Base-by-base conservation (phyloP, 176 grass and related monocot species). In the Poa annua region DNA sequence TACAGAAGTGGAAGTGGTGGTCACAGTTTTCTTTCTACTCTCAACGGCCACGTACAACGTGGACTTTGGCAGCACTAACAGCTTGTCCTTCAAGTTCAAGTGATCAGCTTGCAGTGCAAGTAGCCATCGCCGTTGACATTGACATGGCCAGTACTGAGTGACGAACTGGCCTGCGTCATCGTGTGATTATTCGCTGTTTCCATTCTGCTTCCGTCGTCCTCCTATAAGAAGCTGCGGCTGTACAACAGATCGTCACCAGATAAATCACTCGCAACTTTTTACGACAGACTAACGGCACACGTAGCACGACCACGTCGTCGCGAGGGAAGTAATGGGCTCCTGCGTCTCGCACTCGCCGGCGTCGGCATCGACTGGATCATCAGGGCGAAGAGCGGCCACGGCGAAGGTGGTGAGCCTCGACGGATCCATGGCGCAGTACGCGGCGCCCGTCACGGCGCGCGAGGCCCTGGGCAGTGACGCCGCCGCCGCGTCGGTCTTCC, bases 401-500 rank as follows among this genome's bases (percentile, higher is more conserved):
- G n/a, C n/a, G n/a, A n/a, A n/a, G n/a, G n/a, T n/a, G n/a, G n/a
- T n/a, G n/a, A n/a, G n/a, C n/a, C n/a, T n/a, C n/a, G n/a, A n/a
- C n/a, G n/a, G n/a, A n/a, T n/a, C n/a, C n/a, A n/a, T n/a, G n/a
- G n/a, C n/a, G n/a, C n/a, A 75, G 81, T 88, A 86, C 70, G 20
- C 64, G 13, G 34, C 21, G 6, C 59, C 76, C 0, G 45, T 66
- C 36, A 89, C 66, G 76, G 86, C 80, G 12, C 29, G 64, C 44
- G 86, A 94, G 29, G 87, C 85, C 11, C 83, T 97, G n/a, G 61
- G 53, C 4, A 29, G 20, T 66, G 35, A 15, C 56, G 36, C 36
- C 36, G 36, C 0, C 22, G 3, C 12, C 71, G 1, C 48, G 8
- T 33, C 35, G 4, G 16, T 39, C 61, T 89, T 98, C 82, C 17